Evolutionary conservation across 2,329 filamentous ascomycete species (phyloP).

Genomic region (Geosmithia putterillii): DNA sequence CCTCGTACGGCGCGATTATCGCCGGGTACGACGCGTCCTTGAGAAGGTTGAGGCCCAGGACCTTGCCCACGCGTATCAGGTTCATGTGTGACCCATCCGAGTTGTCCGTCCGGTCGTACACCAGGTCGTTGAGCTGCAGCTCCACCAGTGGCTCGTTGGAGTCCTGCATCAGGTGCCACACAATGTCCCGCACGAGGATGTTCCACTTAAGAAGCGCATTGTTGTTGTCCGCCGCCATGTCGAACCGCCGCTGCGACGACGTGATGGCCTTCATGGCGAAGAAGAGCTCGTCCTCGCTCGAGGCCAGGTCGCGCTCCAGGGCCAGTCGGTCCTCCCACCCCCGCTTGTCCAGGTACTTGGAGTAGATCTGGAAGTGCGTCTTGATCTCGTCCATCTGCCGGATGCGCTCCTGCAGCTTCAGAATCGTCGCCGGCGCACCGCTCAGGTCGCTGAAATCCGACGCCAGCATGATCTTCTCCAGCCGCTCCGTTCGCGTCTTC

Average conservation of each 20-base stretch:
- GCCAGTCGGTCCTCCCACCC: conserved; percentile 84
- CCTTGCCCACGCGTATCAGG: conserved; percentile 72
- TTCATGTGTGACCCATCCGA: conserved; percentile 96
- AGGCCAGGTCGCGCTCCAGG: conserved; percentile 80
- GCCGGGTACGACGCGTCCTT: conserved; percentile 87
- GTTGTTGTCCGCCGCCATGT: conserved; percentile 51
- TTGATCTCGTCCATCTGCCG: conserved; percentile 94
- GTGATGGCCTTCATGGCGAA: conserved; percentile 99
- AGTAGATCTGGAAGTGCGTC: conserved; percentile 86
- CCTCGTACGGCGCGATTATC: conserved; percentile 84
- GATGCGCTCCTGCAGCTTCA: conserved; percentile 82
- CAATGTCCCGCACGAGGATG: conserved; percentile 87
- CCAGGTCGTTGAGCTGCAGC: conserved; percentile 79
- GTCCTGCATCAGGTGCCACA: conserved; percentile 91
- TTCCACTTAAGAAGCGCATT: conserved; percentile 82
- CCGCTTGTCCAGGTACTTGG: conserved; percentile 71
- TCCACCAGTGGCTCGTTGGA: conserved; percentile 82
- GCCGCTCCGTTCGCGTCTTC: conserved; percentile 87
- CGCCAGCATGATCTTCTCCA: conserved; percentile 98
- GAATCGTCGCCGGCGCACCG: conserved; percentile 87
- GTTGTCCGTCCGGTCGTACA: conserved; percentile 93
- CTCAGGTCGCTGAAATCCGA: conserved; percentile 97
- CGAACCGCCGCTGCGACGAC: conserved; percentile 79
- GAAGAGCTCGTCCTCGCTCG: conserved; percentile 93
- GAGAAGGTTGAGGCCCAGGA: conserved; percentile 81